These are phyloP conservation scores for Colletotrichum noveboracense DNA, from an alignment of 2,329 filamentous ascomycete species.

Conservation along the genomic window DNA sequence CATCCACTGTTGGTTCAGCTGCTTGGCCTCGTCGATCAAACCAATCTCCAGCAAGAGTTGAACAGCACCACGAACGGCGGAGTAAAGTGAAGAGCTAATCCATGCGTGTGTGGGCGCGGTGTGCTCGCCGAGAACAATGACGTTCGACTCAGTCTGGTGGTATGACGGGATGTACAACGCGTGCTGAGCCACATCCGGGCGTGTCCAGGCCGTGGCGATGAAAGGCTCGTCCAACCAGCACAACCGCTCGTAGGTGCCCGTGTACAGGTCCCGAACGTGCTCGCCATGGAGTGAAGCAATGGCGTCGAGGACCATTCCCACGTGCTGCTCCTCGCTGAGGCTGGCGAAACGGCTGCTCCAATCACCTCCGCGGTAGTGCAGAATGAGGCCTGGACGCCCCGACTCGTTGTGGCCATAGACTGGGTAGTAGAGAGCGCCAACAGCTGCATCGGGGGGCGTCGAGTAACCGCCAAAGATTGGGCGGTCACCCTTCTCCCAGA, in stretches of 20 bases:
- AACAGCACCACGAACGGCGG: constrained; percentile 32
- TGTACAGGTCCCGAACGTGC: constrained; percentile 28
- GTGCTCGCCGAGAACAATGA: constrained; percentile 40
- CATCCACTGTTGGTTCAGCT: constrained; percentile 29
- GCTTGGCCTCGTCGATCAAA: constrained; percentile 29
- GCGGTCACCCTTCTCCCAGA: constrained; percentile 48
- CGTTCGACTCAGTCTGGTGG: constrained; percentile 35
- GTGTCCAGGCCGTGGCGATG: constrained; percentile 32
- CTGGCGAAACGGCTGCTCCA: constrained; percentile 44
- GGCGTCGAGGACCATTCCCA: constrained; percentile 64
- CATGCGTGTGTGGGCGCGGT: constrained; percentile 38
- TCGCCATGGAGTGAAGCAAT: constrained; percentile 71
- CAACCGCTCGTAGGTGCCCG: constrained; percentile 34
- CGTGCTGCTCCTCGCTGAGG: constrained; percentile 56
- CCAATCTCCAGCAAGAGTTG: constrained; percentile 32
- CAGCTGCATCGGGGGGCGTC: constrained; percentile 57
- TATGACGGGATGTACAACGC: constrained; percentile 36
- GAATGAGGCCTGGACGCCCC: constrained; percentile 58
- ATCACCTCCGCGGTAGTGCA: constrained; percentile 26
- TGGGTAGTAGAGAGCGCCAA: constrained; percentile 66
- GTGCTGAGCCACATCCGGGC: constrained; percentile 35
- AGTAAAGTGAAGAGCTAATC: constrained; percentile 36
- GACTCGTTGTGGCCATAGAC: constrained; percentile 65
- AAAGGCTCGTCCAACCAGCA: constrained; percentile 36
- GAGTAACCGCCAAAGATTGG: constrained; percentile 66